Evolutionary conservation across 1,139 yeast species (phyloP).

Genomic region (Magnusiomyces sp.): DNA sequence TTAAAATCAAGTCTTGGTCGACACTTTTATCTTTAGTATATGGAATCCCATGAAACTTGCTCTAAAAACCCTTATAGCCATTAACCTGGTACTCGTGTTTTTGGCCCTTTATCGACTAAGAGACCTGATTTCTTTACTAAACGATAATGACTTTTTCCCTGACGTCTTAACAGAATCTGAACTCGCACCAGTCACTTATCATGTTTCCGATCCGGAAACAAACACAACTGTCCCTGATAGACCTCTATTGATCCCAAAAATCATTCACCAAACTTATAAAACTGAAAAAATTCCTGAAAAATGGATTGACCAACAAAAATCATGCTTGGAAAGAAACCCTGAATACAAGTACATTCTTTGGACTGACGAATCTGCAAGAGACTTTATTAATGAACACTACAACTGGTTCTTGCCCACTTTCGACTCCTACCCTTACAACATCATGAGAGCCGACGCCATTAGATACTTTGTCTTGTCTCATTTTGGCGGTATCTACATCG

Average conservation of each 20-base stretch:
- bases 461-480: conserved; percentile 76
- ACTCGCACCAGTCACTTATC: conserved; percentile 30
- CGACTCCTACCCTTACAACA: conserved; percentile 70
- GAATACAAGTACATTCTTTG: conserved; percentile 77
- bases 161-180: conserved; percentile 52
- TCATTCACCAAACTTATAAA: conserved; percentile 90
- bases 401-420: conserved; percentile 81
- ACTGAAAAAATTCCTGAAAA: conserved; percentile 65
- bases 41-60: conserved; percentile 17
- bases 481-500: conserved; percentile 87
- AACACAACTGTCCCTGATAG: conserved; percentile 17
- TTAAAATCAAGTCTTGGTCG: background rate
- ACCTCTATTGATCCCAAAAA: conserved; percentile 58
- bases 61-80: conserved; percentile 24
- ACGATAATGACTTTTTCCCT: too few species aligned
- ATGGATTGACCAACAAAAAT: conserved; percentile 73
- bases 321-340: conserved; percentile 70
- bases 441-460: conserved; percentile 88
- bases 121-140: conserved; percentile 67
- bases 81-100: conserved; percentile 36
- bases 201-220: background rate
- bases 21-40: background rate
- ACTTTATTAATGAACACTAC: conserved; percentile 67
- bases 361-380: conserved; percentile 81
- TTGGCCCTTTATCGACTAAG: conserved; percentile 56